A percentile compares a stretch with the other conserved stretches of the same genome.
These are phyloP conservation scores for Metarhizium album DNA, from an alignment of 2,329 filamentous ascomycete genomes.

Conservation along the genomic window DNA sequence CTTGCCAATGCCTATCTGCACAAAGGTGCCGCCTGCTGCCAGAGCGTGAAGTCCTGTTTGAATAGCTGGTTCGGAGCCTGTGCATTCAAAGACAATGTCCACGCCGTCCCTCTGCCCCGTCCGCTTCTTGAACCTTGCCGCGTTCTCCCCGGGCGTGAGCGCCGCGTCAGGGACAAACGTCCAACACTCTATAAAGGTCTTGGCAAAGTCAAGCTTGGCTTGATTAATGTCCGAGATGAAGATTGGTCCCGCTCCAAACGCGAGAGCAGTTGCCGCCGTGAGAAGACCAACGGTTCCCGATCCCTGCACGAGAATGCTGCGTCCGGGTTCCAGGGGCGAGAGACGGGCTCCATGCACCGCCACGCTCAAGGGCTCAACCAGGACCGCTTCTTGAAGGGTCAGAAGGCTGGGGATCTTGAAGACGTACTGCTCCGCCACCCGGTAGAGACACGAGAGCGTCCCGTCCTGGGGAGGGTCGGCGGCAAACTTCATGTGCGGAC, in stretches of 20 bases:
- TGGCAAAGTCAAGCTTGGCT: conserved; percentile 13
- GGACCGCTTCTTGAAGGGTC: conserved; percentile 32
- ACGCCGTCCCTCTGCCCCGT: not conserved
- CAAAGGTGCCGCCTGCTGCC: conserved; percentile 39
- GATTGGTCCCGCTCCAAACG: conserved; percentile 14
- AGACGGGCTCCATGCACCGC: conserved; percentile 35
- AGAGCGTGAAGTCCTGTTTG: conserved; percentile 16
- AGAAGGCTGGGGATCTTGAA: conserved; percentile 65
- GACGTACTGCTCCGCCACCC: conserved; percentile 68
- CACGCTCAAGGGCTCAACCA: conserved; percentile 41
- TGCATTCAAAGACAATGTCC: conserved; percentile 12
- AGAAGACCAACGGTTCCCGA: conserved; percentile 5
- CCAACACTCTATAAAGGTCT: not conserved
- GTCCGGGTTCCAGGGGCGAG: conserved; percentile 8
- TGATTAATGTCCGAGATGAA: conserved; percentile 16
- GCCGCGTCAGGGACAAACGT: not conserved
- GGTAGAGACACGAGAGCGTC: conserved; percentile 68
- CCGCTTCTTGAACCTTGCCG: conserved; percentile 3
- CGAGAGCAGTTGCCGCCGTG: conserved; percentile 4
- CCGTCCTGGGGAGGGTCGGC: conserved; percentile 70
- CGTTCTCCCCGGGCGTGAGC: conserved; percentile 6
- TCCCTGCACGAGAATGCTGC: conserved; percentile 15
- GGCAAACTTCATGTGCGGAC: conserved; percentile 67
- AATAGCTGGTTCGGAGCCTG: conserved; percentile 11
- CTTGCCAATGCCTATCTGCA: conserved; percentile 32